Conservation (phyloP, 495 filamentous ascomycete species). For the Tuber magnatum region DNA sequence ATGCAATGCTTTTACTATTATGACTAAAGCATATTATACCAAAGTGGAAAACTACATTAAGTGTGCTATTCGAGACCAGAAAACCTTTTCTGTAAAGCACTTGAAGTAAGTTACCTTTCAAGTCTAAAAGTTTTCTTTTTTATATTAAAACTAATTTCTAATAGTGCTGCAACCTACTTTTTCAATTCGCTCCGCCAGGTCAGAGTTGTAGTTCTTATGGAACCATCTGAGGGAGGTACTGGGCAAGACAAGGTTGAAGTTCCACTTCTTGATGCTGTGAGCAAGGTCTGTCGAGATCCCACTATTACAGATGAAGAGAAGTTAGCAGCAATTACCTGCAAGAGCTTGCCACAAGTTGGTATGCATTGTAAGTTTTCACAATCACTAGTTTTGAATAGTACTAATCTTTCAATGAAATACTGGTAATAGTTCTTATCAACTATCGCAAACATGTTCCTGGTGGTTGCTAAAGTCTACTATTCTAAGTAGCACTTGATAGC, state of each 20-base stretch:
- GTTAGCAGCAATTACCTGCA: slow-evolving; percentile 12
- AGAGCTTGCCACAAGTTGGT: slow-evolving; percentile 10
- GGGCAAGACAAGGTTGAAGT: not conserved
- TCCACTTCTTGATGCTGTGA: slow-evolving; percentile 12
- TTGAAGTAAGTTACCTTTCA: not conserved
- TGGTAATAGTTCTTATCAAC: not conserved
- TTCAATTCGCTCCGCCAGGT: not conserved
- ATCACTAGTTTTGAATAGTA: not conserved
- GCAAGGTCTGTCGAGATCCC: slow-evolving; percentile 10
- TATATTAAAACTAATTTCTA: not conserved
- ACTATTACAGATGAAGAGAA: slow-evolving; percentile 19
- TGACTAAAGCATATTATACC: not conserved
- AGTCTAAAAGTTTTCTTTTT: not conserved
- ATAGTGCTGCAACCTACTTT: not conserved
- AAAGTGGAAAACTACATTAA: not conserved
- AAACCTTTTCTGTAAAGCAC: not conserved
- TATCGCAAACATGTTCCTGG: not conserved
- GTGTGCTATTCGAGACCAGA: not conserved
- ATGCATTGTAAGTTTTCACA: not conserved
- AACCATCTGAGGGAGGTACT: rapidly evolving
- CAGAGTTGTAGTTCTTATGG: not conserved
- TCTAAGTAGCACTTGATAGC: not conserved
- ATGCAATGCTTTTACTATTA: not conserved
- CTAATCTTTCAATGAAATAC: not conserved
- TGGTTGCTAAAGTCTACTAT: not conserved